These are phyloP conservation scores for Trichoderma hamatum DNA, from an alignment of 2,329 filamentous ascomycete species.

Conservation along the genomic window DNA sequence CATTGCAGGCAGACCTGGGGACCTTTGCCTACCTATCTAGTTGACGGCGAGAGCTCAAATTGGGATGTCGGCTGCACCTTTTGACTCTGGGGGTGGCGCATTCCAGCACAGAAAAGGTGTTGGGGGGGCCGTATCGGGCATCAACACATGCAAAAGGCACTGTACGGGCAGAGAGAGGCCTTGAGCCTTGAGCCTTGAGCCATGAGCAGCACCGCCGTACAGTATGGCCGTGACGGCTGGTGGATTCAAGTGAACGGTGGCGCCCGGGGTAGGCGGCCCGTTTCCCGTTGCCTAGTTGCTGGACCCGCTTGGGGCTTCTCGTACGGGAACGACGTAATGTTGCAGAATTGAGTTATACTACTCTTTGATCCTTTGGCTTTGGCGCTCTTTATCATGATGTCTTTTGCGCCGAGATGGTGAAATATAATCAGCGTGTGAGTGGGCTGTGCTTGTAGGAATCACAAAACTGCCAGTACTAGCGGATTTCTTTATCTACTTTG, in stretches of 20 bases:
- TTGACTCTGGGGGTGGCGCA: neutral
- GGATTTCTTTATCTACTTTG: neutral
- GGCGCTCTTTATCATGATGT: neutral
- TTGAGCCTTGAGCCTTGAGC: neutral
- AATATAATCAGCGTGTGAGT: neutral
- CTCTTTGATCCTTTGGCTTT: neutral
- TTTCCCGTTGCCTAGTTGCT: constrained; percentile 11
- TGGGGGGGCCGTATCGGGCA: constrained; percentile 4
- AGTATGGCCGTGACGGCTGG: neutral
- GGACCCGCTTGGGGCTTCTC: neutral
- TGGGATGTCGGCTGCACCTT: neutral
- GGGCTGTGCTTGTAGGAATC: neutral
- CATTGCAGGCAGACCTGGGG: neutral
- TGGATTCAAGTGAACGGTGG: neutral
- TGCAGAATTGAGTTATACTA: neutral
- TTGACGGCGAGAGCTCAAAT: neutral
- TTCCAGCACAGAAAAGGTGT: neutral
- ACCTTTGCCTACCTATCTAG: neutral
- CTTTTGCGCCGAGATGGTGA: neutral
- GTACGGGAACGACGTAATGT: constrained; percentile 5
- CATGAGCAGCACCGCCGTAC: neutral
- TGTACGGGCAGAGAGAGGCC: neutral
- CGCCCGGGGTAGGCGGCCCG: constrained; percentile 13
- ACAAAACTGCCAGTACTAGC: neutral
- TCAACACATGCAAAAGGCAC: neutral